These are phyloP conservation scores for Alternaria incomplexa DNA, from an alignment of 2,329 filamentous ascomycete species.

Conservation along the genomic window DNA sequence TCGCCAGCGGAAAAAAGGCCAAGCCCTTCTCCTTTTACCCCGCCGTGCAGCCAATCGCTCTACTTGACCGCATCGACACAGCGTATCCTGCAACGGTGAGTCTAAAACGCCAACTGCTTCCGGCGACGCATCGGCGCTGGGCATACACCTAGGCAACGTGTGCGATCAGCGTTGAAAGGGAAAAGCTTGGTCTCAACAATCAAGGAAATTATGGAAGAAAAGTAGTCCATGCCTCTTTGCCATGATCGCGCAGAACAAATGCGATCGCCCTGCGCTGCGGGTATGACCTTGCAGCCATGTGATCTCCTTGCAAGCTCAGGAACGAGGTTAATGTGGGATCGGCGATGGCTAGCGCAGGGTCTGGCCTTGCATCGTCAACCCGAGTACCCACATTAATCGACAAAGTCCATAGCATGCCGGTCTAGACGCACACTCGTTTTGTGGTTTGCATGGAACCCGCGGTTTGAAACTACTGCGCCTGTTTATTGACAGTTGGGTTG, in stretches of 20 bases:
- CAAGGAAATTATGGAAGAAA: neutral
- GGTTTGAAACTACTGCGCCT: constrained; percentile 14
- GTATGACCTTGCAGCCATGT: neutral
- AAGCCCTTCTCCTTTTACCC: constrained; percentile 1
- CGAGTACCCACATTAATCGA: neutral
- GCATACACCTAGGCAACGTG: neutral
- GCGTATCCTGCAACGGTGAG: neutral
- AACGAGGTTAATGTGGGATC: neutral
- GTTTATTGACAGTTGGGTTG: constrained; percentile 12
- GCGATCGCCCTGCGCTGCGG: neutral
- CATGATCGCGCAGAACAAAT: neutral
- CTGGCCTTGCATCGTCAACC: constrained; percentile 4
- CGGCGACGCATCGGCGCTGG: neutral
- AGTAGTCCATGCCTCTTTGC: neutral
- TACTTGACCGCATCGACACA: constrained; percentile 3
- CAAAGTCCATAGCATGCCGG: neutral
- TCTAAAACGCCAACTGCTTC: neutral
- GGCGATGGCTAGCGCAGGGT: neutral
- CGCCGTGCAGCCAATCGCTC: constrained; percentile 1
- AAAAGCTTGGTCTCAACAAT: neutral
- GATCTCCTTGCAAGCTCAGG: neutral
- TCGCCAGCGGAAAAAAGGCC: neutral
- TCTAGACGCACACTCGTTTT: constrained; percentile 4
- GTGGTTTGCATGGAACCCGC: constrained; percentile 8
- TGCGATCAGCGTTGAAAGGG: neutral